Evolutionary conservation across 345 rosid species (phyloP), one percentile per base, ranked within the genome.

Genomic region (Ailanthus altissimus): DNA sequence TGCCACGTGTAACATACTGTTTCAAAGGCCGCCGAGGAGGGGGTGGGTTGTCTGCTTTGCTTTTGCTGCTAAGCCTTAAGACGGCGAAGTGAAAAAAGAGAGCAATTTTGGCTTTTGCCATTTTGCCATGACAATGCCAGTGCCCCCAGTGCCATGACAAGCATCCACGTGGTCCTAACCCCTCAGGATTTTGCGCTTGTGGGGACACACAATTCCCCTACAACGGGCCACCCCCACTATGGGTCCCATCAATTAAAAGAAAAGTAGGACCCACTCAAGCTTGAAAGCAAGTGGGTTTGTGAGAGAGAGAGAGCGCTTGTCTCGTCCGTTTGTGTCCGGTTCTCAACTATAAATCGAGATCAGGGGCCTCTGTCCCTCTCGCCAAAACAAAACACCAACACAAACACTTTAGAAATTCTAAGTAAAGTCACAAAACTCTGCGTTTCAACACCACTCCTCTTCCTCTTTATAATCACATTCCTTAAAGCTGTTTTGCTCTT

Each of bases 281-380:
- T 53, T 50, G 23, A 18, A 63, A 18, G 57, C 25, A 56, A 32
- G 38, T 32, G 77, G 36, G 21, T n/a, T 2, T 38, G 11, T 42
- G 2, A 15, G 4, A 36, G n/a, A 16, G 38, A 32, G 38, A 32
- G 38, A 32, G 38, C 1, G 38, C 23, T 54, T n/a, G n/a, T 45
- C 57, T 78, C 79, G 84, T 82, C 85, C 70, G 75, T 45, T 82
- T 18, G 81, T 54, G 81, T 65, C 47, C 14, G 78, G 66, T 53
- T n/a, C 59, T 15, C 84, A 54, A 80, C 83, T 82, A 85, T 82
- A 82, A 72, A 81, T 69, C 20, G 14, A 50, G 26, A 73, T 6
- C 36, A 12, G 65, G 43, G 42, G 61, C 32, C 3, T 64, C 53
- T 60, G 74, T 75, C 77, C 70, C 81, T 76, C 83, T 73, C 83